A percentile compares a stretch with the other conserved stretches of the same genome.
phyloP scores from a whole-genome alignment of 2,329 filamentous ascomycete species.

The Scorias spongiosa region DNA sequence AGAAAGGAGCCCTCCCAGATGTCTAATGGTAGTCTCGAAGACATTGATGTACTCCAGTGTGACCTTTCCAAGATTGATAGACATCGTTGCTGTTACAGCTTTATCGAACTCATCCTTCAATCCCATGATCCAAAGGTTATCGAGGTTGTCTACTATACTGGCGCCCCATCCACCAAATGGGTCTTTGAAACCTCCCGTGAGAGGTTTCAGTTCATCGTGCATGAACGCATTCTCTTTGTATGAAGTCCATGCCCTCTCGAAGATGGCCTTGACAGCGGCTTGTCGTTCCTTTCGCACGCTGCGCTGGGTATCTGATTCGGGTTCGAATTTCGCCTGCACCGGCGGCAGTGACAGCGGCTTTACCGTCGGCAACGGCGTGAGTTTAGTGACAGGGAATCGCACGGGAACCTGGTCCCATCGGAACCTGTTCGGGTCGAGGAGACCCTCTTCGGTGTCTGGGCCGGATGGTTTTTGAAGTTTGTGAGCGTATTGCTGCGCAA shows the following conservation, averaged over 20 bases:
- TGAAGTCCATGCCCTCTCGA: constrained; percentile 28
- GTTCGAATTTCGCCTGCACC: constrained; percentile 27
- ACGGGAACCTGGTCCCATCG: constrained; percentile 26
- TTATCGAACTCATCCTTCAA: constrained; percentile 32
- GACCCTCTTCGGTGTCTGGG: constrained; percentile 5
- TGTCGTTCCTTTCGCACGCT: constrained; percentile 20
- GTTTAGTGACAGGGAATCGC: constrained; percentile 24
- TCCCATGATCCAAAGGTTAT: constrained; percentile 34
- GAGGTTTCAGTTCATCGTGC: constrained; percentile 32
- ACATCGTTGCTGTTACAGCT: constrained; percentile 27
- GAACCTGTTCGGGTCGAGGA: constrained; percentile 11
- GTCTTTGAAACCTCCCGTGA: constrained; percentile 26
- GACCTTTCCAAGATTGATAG: constrained; percentile 28
- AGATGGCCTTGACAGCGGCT: constrained; percentile 27
- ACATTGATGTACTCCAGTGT: constrained; percentile 28
- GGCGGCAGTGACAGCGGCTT: constrained; percentile 24
- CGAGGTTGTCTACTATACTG: constrained; percentile 30
- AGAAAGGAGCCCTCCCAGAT: constrained; percentile 22
- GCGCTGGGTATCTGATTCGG: constrained; percentile 19
- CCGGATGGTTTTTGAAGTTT: neutral
- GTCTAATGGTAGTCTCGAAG: constrained; percentile 35
- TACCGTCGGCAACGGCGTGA: constrained; percentile 24
- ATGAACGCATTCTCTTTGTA: constrained; percentile 33
- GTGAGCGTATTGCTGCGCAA: constrained; percentile 1
- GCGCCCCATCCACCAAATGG: constrained; percentile 34